These are phyloP conservation scores for Funneliformis caledonium DNA, from an alignment of 371 early-diverging fungal species.

Conservation along the genomic window DNA sequence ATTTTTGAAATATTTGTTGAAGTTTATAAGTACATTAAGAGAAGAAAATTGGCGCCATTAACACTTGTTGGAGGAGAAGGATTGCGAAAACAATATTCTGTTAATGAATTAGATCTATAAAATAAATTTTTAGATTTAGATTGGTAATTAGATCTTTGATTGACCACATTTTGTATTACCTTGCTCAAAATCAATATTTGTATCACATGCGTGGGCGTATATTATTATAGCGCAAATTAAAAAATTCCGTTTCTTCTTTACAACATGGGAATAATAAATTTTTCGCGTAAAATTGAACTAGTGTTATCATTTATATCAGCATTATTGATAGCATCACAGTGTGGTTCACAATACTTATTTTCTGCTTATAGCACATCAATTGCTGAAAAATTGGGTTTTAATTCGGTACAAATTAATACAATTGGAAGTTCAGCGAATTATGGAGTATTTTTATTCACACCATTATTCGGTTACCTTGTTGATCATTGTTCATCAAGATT, in stretches of 20 bases:
- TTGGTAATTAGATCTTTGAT: no score
- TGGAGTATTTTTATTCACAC: conserved; percentile 32
- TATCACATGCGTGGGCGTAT: no score
- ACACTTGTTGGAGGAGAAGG: neutral
- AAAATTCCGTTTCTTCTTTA: no score
- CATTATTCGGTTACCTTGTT: conserved; percentile 37
- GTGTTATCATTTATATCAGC: conserved; percentile 23
- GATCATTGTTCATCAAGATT: conserved; percentile 25
- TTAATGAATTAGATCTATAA: no score
- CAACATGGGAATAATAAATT: neutral
- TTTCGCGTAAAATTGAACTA: neutral
- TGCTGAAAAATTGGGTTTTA: conserved; percentile 16
- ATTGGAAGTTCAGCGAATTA: conserved; percentile 38
- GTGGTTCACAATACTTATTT: conserved; percentile 39
- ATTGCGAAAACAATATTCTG: neutral
- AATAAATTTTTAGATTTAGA: no score
- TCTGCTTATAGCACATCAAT: conserved; percentile 35
- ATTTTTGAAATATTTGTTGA: conserved; percentile 8
- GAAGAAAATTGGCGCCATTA: neutral
- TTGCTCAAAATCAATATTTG: no score
- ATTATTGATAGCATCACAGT: neutral
- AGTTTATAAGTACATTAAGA: neutral
- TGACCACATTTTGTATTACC: no score
- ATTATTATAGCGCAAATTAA: no score
- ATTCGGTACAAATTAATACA: conserved; percentile 35